A percentile compares a stretch with the other conserved stretches of the same genome.
Evolutionary conservation across 2,329 filamentous ascomycete genomes (phyloP).

Genomic region (Ophiognomonia clavigignenti-juglandacearum): DNA sequence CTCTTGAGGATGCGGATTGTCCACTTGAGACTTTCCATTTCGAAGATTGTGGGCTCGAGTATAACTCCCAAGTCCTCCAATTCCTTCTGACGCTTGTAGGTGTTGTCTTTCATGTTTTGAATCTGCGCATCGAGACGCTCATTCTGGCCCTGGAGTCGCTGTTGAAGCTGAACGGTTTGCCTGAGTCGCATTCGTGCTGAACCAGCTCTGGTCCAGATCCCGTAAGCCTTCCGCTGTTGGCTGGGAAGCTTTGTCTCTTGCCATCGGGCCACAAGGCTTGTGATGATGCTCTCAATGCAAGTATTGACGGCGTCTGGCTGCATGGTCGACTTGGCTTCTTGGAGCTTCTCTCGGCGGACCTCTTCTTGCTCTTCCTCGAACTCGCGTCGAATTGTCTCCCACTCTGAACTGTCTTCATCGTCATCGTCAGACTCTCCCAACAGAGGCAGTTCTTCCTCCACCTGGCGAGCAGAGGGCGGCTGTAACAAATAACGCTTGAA

Average conservation of each 20-base stretch:
- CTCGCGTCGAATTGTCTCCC: constrained; percentile 38
- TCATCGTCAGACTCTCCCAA: constrained; percentile 51
- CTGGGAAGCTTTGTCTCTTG: constrained; percentile 50
- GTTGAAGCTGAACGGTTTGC: constrained; percentile 41
- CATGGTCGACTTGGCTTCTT: constrained; percentile 23
- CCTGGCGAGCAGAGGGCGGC: neutral
- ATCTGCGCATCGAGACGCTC: constrained; percentile 52
- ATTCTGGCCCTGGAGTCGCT: constrained; percentile 36
- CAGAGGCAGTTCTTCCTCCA: constrained; percentile 35
- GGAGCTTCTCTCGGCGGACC: constrained; percentile 19
- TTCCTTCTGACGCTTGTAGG: constrained; percentile 48
- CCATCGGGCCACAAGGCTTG: constrained; percentile 51
- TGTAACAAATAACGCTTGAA: constrained; percentile 36
- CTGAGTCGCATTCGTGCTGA: constrained; percentile 30
- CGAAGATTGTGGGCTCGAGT: constrained; percentile 43
- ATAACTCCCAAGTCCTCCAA: constrained; percentile 43
- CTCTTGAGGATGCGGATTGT: constrained; percentile 40
- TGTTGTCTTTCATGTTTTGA: constrained; percentile 43
- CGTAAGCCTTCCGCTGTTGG: constrained; percentile 50
- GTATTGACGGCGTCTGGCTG: constrained; percentile 41
- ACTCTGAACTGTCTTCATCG: constrained; percentile 33
- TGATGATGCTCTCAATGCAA: constrained; percentile 51
- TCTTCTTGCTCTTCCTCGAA: constrained; percentile 52
- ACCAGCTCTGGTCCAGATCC: constrained; percentile 56
- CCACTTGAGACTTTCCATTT: constrained; percentile 52